Base-by-base conservation (phyloP, 2,329 filamentous ascomycete genomes). In the Penicillium sp. region DNA sequence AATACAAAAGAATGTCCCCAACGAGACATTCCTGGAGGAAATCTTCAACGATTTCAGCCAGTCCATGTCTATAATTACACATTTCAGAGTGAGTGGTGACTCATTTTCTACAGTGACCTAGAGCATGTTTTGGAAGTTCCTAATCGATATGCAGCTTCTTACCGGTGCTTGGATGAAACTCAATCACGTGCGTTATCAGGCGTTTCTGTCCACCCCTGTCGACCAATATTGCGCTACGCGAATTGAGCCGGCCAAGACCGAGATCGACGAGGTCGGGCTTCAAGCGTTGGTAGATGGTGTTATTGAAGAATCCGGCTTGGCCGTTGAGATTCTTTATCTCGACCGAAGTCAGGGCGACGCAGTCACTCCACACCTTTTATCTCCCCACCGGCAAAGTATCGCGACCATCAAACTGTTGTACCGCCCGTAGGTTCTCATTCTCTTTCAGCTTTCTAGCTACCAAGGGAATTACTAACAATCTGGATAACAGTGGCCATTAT, bases 231-330 rank as follows among this genome's bases (percentile, higher is more conserved):
- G 88, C 68, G 72, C 80, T 40, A 80, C 82, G 14, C 82, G 81
- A 59, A 85, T 97, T 61, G 88, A 96, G 69, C 84, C 88, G 0
- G 81, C 87, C 16, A 83, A 87, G 63, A 84, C 86, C 51, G 93
- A 97, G 75, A 96, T 97, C 61, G 94, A 99, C 64, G 86, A 97
- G 65, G 77, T 96, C n/a, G 90, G 90, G 45, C 81, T 97, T 60
- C 84, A 84, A 59, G 84, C 90, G 2, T 78, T 97, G 50, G 83
- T 88, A 60, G 86, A 93, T 61, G 83, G 91, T 24, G 80, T 97
- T 3, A 83, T 97, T 61, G 87, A 90, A 67, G 89, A 88, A 7
- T 86, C 87, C 50, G 85, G 86, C 16, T 84, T 97, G 61, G 85
- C 87, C 4, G 83, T 97, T 20, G 91, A 97, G 68, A 89, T 97